Base-by-base conservation (phyloP, 805 yeast genomes). In the Yarrowia hollandica region DNA sequence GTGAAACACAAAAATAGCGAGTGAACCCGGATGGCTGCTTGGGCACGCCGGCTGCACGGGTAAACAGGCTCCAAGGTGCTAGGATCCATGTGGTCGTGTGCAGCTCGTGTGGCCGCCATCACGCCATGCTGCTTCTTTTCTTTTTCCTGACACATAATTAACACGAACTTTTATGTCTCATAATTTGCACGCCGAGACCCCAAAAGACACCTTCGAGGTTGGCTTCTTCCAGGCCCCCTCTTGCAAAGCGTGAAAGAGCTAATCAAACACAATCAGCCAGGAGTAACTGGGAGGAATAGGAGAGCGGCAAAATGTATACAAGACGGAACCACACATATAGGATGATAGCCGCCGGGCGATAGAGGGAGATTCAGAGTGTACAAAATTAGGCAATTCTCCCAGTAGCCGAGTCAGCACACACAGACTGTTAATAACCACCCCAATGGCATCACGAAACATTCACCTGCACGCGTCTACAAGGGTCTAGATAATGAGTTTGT, bases 381-480 rank as follows among this genome's bases (percentile, higher is more conserved):
- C n/a, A n/a, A n/a, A n/a, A n/a, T n/a, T n/a, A n/a, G n/a, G n/a
- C n/a, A n/a, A n/a, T n/a, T n/a, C n/a, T n/a, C n/a, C n/a, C n/a
- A n/a, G n/a, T n/a, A n/a, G n/a, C n/a, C n/a, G n/a, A n/a, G n/a
- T n/a, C n/a, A n/a, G n/a, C n/a, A n/a, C n/a, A n/a, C n/a, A n/a
- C n/a, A n/a, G n/a, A n/a, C n/a, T n/a, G n/a, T n/a, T n/a, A n/a
- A n/a, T n/a, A n/a, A n/a, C n/a, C n/a, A n/a, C n/a, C n/a, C n/a
- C n/a, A n/a, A n/a, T n/a, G n/a, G n/a, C 30, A 5, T 19, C 48
- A 16, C 48, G 33, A 41, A 41, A 41, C 48, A 26, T 41, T 16
- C 48, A 41, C 48, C 33, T 41, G 48, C 48, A 41, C 48, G 48
- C 48, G 48, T 26, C 33, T n/a, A 26, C 48, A 41, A 41, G 48